Evolutionary conservation across 345 rosid species (phyloP).

Genomic region (Salix udensis): DNA sequence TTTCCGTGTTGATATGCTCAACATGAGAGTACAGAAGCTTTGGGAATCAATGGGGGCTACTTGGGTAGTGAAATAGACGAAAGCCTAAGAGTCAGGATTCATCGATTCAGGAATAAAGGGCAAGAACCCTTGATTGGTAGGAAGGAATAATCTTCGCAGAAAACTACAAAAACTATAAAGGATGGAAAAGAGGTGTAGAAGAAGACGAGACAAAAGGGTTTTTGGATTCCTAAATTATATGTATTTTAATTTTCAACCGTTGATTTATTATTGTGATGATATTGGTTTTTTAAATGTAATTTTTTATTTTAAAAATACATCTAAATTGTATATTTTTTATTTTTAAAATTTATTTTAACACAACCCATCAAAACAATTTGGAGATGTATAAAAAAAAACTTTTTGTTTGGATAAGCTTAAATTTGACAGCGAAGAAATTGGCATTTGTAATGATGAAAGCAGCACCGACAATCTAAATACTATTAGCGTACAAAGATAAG

Average conservation of each 20-base stretch:
- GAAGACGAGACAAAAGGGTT: background rate
- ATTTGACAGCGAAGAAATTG: background rate
- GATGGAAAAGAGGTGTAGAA: background rate
- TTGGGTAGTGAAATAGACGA: constrained; percentile 21
- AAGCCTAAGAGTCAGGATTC: background rate
- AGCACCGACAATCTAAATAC: too few species aligned
- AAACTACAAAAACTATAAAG: constrained; percentile 11
- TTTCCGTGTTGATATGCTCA: too few species aligned
- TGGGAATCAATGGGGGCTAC: background rate
- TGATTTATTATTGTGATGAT: too few species aligned
- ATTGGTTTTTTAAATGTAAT: too few species aligned
- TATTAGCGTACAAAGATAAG: too few species aligned
- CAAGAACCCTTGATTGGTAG: constrained; percentile 2
- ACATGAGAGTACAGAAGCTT: background rate
- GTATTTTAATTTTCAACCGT: background rate
- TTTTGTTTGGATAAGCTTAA: background rate
- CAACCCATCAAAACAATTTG: too few species aligned
- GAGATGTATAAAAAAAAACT: too few species aligned
- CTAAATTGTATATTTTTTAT: background rate
- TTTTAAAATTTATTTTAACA: background rate
- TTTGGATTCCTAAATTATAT: background rate
- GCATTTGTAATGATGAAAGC: too few species aligned
- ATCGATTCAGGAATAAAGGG: background rate
- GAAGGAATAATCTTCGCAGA: constrained; percentile 8
- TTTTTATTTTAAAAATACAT: too few species aligned